Conservation (phyloP, 1,284 basidiomycete species). For the Cutaneotrichosporon dermatis region DNA sequence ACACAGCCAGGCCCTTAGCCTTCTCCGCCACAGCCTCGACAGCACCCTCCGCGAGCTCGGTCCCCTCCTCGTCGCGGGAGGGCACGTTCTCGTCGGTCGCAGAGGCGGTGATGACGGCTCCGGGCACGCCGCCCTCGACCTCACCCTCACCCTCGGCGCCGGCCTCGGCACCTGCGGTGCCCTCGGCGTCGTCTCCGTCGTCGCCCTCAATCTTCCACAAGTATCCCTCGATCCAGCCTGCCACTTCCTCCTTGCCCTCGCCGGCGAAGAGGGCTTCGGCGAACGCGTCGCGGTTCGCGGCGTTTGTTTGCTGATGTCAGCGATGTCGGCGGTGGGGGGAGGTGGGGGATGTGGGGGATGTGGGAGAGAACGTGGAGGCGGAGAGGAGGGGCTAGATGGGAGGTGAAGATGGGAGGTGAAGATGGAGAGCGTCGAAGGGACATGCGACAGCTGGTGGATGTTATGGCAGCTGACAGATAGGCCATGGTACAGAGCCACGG, state of each 20-base stretch:
- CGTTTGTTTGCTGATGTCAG: constrained; percentile 40
- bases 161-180: too few species aligned
- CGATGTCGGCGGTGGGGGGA: background rate
- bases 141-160: too few species aligned
- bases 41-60: constrained; percentile 15
- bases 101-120: too few species aligned
- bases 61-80: constrained; percentile 12
- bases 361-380: too few species aligned
- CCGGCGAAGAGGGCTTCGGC: constrained; percentile 45
- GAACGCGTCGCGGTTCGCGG: constrained; percentile 43
- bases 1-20: background rate
- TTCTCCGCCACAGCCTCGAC: constrained; percentile 1
- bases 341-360: too few species aligned
- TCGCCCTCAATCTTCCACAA: constrained; percentile 37
- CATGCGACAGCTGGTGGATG: too few species aligned
- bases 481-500: too few species aligned
- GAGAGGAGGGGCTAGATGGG: background rate
- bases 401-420: too few species aligned
- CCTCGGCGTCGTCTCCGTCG: constrained; percentile 10
- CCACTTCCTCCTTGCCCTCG: constrained; percentile 49
- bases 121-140: too few species aligned
- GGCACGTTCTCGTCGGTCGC: constrained; percentile 7
- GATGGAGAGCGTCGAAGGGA: too few species aligned
- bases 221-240: constrained; percentile 49
- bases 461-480: too few species aligned